A percentile compares a stretch with the other conserved stretches of the same genome.
Evolutionary conservation across 257 asterid genomes (phyloP).

Genomic region (Apocynum venetum): DNA sequence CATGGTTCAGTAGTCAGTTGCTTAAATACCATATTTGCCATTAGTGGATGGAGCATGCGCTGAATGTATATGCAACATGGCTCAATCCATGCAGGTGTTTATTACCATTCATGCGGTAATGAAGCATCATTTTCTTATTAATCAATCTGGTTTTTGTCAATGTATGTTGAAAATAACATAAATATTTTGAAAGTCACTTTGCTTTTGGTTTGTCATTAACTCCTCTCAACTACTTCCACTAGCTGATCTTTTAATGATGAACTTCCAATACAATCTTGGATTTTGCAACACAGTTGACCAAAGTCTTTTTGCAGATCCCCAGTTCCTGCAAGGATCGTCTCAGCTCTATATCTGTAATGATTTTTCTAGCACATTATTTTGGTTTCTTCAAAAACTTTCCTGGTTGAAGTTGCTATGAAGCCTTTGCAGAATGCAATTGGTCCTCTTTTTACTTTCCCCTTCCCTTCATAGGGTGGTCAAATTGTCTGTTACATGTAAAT

Average conservation of each 20-base stretch:
- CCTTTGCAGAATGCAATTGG: constrained; percentile 2
- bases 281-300: not conserved
- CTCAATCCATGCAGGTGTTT: not conserved
- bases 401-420: not conserved
- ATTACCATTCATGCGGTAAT: not conserved
- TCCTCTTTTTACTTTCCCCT: not conserved
- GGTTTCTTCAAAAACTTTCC: not conserved
- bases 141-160: not conserved
- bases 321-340: not conserved
- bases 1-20: not conserved
- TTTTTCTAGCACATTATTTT: not conserved
- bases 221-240: not conserved
- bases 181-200: not conserved
- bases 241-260: not conserved
- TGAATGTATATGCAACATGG: not conserved
- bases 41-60: not conserved
- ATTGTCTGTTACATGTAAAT: not conserved
- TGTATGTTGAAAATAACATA: not conserved
- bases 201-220: not conserved
- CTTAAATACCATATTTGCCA: not conserved
- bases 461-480: not conserved
- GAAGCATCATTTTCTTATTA: not conserved
- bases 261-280: not conserved
- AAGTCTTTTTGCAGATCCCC: not conserved
- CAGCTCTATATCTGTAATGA: constrained; percentile 1